Conservation (phyloP, 1,284 basidiomycete species). For the Agroathelia rolfsii region DNA sequence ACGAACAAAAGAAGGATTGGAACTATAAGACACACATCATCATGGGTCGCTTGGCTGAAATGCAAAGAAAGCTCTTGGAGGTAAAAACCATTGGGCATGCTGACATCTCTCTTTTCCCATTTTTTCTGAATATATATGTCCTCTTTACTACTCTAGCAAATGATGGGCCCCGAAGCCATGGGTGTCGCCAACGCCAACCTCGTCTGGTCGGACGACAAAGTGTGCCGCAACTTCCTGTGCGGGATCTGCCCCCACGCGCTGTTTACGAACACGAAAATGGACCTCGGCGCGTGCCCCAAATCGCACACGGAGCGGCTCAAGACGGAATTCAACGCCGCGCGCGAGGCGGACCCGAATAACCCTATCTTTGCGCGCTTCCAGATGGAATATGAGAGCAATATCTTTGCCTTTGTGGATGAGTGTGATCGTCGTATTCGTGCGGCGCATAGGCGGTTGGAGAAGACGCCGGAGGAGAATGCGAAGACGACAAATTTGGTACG, state of each 20-base stretch:
- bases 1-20: no score
- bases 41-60: conserved; percentile 81
- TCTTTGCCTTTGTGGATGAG: conserved; percentile 94
- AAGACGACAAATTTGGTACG: conserved; percentile 90
- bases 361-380: conserved; percentile 79
- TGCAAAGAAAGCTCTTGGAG: conserved; percentile 90
- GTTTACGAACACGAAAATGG: conserved; percentile 99
- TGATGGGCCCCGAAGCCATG: conserved; percentile 99
- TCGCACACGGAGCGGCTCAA: conserved; percentile 93
- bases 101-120: conserved; percentile 5
- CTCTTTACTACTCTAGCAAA: conserved; percentile 55
- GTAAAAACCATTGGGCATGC: conserved; percentile 24
- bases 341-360: conserved; percentile 65
- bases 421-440: conserved; percentile 94
- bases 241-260: conserved; percentile 96
- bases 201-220: conserved; percentile 95
- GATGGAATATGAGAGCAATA: conserved; percentile 92
- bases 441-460: conserved; percentile 91
- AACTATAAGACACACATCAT: no score
- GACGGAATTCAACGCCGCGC: conserved; percentile 80
- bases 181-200: conserved; percentile 88
- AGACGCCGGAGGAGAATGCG: conserved; percentile 98
- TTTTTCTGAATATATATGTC: conserved; percentile 6
- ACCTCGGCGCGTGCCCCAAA: conserved; percentile 94
- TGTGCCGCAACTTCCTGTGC: conserved; percentile 98